phyloP scores from a whole-genome alignment of 2,329 filamentous ascomycete species.

The Chaetomium sp. region DNA sequence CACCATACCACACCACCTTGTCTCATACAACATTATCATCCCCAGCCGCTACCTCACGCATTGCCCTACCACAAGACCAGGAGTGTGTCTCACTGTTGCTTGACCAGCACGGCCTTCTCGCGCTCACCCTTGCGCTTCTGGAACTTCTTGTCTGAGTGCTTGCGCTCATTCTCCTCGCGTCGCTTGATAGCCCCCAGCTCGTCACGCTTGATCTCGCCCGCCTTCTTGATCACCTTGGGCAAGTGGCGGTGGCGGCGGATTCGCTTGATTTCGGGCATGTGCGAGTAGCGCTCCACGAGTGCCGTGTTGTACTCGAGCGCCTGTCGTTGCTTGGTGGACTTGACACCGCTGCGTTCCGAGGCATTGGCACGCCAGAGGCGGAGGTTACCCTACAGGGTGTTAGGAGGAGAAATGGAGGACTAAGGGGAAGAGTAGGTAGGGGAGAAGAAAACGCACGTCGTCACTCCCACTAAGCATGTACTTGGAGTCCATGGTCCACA shows the following conservation, averaged over 20 bases:
- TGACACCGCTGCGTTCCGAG: slow-evolving; percentile 74
- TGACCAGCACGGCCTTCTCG: slow-evolving; percentile 83
- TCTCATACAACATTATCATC: too few relatives aligned
- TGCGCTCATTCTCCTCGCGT: slow-evolving; percentile 87
- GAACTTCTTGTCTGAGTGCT: slow-evolving; percentile 79
- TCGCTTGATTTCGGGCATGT: slow-evolving; percentile 92
- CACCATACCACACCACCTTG: not conserved
- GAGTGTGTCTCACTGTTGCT: slow-evolving; percentile 40
- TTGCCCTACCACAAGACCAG: too few relatives aligned
- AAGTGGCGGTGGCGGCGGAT: slow-evolving; percentile 89
- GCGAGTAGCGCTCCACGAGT: slow-evolving; percentile 73
- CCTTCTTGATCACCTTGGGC: slow-evolving; percentile 92
- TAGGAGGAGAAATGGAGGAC: not conserved
- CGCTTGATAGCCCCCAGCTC: slow-evolving; percentile 84
- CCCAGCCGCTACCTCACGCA: too few relatives aligned
- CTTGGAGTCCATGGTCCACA: slow-evolving; percentile 81
- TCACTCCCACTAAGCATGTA: slow-evolving; percentile 89
- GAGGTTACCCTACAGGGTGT: slow-evolving; percentile 24
- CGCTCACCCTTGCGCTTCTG: slow-evolving; percentile 51
- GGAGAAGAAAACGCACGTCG: slow-evolving; percentile 68
- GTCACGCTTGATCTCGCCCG: slow-evolving; percentile 85
- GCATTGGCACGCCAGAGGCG: slow-evolving; percentile 85
- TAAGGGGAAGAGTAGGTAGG: not conserved
- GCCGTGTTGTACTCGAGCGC: slow-evolving; percentile 89
- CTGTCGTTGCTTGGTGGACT: slow-evolving; percentile 76